Conservation (phyloP, 768 basidiomycete genomes). For the Trametes cinnabarina region DNA sequence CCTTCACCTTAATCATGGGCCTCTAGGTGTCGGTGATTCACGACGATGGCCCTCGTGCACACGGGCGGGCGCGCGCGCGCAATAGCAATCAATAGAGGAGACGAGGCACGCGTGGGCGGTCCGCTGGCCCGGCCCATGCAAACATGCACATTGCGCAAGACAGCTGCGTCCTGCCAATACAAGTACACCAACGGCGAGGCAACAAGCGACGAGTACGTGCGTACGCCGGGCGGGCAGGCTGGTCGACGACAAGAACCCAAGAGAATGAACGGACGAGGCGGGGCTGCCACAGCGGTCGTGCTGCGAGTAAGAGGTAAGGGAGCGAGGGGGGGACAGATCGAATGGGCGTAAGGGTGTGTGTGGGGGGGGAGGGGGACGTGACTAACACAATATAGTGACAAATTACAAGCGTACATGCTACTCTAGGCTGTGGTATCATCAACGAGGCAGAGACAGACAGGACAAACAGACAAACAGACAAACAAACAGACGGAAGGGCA, state of each 20-base stretch:
- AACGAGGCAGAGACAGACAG: background rate
- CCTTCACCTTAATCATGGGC: no score
- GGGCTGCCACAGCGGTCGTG: background rate
- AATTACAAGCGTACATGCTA: background rate
- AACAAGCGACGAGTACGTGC: background rate
- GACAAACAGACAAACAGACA: background rate
- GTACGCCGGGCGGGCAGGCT: background rate
- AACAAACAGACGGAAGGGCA: background rate
- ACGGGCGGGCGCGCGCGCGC: no score
- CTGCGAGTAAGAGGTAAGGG: background rate
- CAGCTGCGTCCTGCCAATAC: background rate
- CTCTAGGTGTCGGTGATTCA: no score
- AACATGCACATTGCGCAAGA: slow-evolving; percentile 14
- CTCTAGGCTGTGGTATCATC: background rate
- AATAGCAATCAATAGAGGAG: no score
- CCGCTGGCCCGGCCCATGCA: slow-evolving; percentile 8
- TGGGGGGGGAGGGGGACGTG: background rate
- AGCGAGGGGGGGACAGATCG: background rate
- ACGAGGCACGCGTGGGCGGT: no score
- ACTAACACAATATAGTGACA: no score
- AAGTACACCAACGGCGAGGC: slow-evolving; percentile 4
- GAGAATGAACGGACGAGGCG: background rate
- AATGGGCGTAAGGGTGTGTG: background rate
- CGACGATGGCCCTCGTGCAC: no score
- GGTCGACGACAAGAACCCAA: background rate